Base-by-base conservation (phyloP, 2,329 filamentous ascomycete genomes). In the Clathrospora elynae region DNA sequence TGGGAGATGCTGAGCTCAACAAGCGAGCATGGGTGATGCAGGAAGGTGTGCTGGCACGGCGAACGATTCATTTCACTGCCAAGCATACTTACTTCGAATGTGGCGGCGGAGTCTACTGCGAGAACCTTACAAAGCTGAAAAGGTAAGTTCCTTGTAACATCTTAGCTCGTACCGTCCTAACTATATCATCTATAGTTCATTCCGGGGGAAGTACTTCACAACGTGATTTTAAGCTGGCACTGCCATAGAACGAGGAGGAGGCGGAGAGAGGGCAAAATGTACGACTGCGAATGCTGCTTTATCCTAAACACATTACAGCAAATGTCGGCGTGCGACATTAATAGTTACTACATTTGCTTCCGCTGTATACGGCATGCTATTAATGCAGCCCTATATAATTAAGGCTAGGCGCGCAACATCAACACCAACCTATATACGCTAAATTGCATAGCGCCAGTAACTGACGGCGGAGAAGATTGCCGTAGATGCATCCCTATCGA, bases 341-440 rank as follows among this genome's bases (percentile, higher is more conserved):
- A 80, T 2, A 84, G 82, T 1, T 88, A 93, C 71, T 80, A 88
- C 63, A 78, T 92, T 40, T 93, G 88, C 71, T 85, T 91, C 70
- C 81, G 82, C 31, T 97, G 93, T 69, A 85, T 97, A 35, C 85
- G 86, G 51, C 83, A 87, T 53, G 86, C 90, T 8, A 80, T 92
- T 45, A 87, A 86, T 35, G 92, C 97, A 66, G 90, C 91, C 2
- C 75, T 97, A 0, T 97, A 95, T 65, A 92, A 93, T 0, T 93
- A 97, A 68, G 89, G 89, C 38, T 96, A 92, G 89, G 81, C 83
- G 35, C 84, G 87, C 46, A 93, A 83, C 59, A 86, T 96, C 57
- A 81, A 93, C 62, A 71, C 82, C 18, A 78, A 84, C 46, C 82
- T 78, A 24, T 87, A 87, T 24, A 90, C 89, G 0, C 77, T 97